phyloP scores from a whole-genome alignment of 2,329 filamentous ascomycete genomes.

The Zymoseptoria ardabiliae region DNA sequence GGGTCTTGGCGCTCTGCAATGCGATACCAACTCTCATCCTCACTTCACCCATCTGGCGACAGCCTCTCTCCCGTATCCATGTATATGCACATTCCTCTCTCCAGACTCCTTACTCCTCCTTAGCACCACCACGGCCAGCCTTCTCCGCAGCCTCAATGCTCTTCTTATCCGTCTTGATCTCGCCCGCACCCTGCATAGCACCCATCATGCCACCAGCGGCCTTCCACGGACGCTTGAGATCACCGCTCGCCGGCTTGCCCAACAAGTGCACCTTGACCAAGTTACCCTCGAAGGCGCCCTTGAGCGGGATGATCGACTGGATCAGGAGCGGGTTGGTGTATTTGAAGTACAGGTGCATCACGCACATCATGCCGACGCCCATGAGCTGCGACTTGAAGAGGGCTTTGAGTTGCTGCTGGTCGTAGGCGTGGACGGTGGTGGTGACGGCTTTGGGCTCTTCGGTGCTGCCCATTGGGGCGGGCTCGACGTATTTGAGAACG shows the following conservation, averaged over 20 bases:
- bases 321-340: constrained; percentile 99
- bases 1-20: not conserved
- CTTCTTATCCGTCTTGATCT: constrained; percentile 75
- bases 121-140: constrained; percentile 44
- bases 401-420: constrained; percentile 73
- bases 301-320: constrained; percentile 96
- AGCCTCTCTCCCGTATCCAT: not conserved
- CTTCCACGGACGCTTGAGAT: constrained; percentile 97
- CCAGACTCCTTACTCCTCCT: constrained; percentile 41
- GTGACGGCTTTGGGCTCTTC: constrained; percentile 96
- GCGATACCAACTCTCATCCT: not conserved
- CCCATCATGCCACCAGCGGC: constrained; percentile 72
- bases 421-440: constrained; percentile 94
- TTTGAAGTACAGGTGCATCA: constrained; percentile 99
- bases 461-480: constrained; percentile 80
- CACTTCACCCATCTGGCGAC: too few species aligned
- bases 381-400: constrained; percentile 88
- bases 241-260: constrained; percentile 76
- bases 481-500: constrained; percentile 97
- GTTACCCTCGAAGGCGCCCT: constrained; percentile 91
- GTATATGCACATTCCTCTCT: not conserved
- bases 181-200: constrained; percentile 53
- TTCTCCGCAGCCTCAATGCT: constrained; percentile 47
- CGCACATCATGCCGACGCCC: constrained; percentile 94
- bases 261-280: constrained; percentile 92